phyloP scores from a whole-genome alignment of 2,329 filamentous ascomycete species.

The Botrytis sinoallii region DNA sequence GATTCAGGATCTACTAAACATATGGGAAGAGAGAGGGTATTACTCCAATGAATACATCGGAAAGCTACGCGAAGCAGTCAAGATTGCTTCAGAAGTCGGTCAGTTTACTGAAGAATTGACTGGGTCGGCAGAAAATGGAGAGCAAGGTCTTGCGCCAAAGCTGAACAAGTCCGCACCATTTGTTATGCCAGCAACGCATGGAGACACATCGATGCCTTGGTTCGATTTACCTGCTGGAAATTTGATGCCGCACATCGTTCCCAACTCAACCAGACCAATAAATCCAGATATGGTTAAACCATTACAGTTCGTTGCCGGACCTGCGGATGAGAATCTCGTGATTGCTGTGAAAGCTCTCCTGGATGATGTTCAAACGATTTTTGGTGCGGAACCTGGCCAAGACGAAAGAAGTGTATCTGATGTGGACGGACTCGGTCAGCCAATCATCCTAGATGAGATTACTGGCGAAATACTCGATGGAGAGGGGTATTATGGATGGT shows the following conservation, averaged over 20 bases:
- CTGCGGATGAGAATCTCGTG: constrained; percentile 63
- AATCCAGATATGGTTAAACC: constrained; percentile 68
- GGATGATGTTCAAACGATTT: constrained; percentile 66
- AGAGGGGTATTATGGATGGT: constrained; percentile 88
- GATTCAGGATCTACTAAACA: constrained; percentile 58
- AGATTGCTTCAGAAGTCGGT: constrained; percentile 41
- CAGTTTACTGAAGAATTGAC: constrained; percentile 31
- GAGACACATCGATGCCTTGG: constrained; percentile 69
- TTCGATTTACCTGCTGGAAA: constrained; percentile 81
- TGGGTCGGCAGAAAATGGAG: constrained; percentile 18
- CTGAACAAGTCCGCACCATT: constrained; percentile 60
- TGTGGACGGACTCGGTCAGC: constrained; percentile 73
- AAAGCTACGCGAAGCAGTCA: constrained; percentile 58
- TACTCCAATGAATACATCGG: constrained; percentile 53
- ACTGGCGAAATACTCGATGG: constrained; percentile 59
- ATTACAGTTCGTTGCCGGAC: constrained; percentile 65
- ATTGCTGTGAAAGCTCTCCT: constrained; percentile 69
- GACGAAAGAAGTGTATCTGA: constrained; percentile 54
- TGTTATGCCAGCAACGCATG: constrained; percentile 72
- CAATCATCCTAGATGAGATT: constrained; percentile 61
- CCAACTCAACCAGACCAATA: constrained; percentile 73
- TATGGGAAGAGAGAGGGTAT: constrained; percentile 69
- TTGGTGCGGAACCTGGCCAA: constrained; percentile 49
- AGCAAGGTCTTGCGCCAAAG: constrained; percentile 45
- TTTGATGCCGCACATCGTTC: constrained; percentile 74